Conservation (phyloP, 495 filamentous ascomycete species). For the Penicillium mononematosum region DNA sequence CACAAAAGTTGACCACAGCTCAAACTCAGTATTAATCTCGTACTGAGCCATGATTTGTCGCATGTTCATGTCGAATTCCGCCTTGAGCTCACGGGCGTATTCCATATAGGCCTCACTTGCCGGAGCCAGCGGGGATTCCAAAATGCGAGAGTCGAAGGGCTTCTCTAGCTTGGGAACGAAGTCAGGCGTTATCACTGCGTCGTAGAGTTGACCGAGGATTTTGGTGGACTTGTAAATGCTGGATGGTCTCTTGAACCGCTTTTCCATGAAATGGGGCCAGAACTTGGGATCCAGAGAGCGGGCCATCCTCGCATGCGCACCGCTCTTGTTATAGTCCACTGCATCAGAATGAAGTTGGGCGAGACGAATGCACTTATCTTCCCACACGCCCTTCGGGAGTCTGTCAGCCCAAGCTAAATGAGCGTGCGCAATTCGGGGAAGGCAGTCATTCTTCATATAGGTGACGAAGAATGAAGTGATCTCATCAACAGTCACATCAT, state of each 20-base stretch:
- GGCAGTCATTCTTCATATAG: slow-evolving; percentile 89
- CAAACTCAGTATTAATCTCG: slow-evolving; percentile 85
- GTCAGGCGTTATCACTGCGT: slow-evolving; percentile 63
- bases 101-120: slow-evolving; percentile 53
- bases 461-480: slow-evolving; percentile 83
- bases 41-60: slow-evolving; percentile 82
- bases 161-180: slow-evolving; percentile 68
- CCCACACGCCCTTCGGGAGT: slow-evolving; percentile 60
- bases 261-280: slow-evolving; percentile 95
- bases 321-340: slow-evolving; percentile 94
- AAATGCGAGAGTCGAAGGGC: slow-evolving; percentile 75
- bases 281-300: slow-evolving; percentile 53
- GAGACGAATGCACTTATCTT: slow-evolving; percentile 69
- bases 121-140: slow-evolving; percentile 54
- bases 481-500: slow-evolving; percentile 63
- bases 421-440: slow-evolving; percentile 76
- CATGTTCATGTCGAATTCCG: slow-evolving; percentile 72
- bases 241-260: slow-evolving; percentile 47
- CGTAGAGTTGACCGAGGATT: slow-evolving; percentile 82
- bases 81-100: slow-evolving; percentile 65
- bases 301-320: slow-evolving; percentile 66
- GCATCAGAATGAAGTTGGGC: slow-evolving; percentile 84
- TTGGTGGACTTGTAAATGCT: slow-evolving; percentile 64
- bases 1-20: slow-evolving; percentile 83
- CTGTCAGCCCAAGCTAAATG: slow-evolving; percentile 79